Base-by-base conservation (phyloP, 345 rosid species). In the Eucalyptus lansdowneana region DNA sequence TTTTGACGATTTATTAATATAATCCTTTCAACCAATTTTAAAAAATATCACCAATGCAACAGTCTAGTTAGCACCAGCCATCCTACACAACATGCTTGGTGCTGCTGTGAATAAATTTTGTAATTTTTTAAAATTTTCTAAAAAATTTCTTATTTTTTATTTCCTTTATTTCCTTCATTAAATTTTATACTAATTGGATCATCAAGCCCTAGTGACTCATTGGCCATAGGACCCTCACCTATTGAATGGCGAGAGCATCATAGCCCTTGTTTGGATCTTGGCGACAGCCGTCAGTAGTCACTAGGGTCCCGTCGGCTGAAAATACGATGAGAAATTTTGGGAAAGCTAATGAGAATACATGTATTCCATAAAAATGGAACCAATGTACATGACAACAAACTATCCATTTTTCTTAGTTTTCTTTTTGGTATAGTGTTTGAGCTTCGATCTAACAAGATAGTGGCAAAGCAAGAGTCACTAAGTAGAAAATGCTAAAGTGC, bases 201-300 rank as follows among this genome's bases (percentile, higher is more conserved):
- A 25, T 13, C 3, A 29, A 0, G 69, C 34, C 69, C 34, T 13
- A 13, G 69, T 14, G 31, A 62, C 31, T 27, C 34, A 29, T 14
- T 29, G n/a, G 34, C 69, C 69, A 62, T 2, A 62, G 31, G 16
- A 6, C 11, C 24, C 58, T 53, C 25, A 0, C 58, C 58, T 53
- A 53, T 53, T 53, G 58, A 53, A 0, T 4, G 2, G 58, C 5
- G 6, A 62, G 69, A 1, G 34, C 34, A 10, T 62, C 69, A 29
- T 7, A 62, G n/a, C 69, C 69, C 69, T 62, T 1, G 9, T 2
- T 56, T 25, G 29, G 62, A 56, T 56, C 69, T 62, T 62, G 58
- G 69, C 1, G 1, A 62, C 4, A 2, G 17, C 8, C 9, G 1
- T 14, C 9, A 29, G 0, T 13, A 0, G 0, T 62, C 17, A 62